These are phyloP conservation scores for Metarhizium robertsii DNA, from an alignment of 2,329 filamentous ascomycete genomes.

Conservation along the genomic window DNA sequence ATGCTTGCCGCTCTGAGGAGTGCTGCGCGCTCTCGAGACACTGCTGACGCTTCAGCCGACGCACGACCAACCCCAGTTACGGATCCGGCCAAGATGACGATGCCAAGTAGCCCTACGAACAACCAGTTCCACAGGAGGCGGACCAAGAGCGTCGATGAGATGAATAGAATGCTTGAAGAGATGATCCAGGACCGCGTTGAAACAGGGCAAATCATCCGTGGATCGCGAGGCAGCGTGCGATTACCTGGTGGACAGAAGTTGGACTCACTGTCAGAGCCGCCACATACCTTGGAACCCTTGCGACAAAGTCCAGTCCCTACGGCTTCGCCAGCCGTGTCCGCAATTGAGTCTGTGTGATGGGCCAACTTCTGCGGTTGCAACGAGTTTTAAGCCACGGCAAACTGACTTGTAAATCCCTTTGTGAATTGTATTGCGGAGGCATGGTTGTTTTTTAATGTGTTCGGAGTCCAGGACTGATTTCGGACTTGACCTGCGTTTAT, in stretches of 20 bases:
- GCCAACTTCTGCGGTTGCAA: neutral
- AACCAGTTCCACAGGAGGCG: slow-evolving; percentile 35
- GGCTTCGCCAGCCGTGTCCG: slow-evolving; percentile 12
- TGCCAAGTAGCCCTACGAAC: slow-evolving; percentile 14
- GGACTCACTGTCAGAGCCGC: slow-evolving; percentile 23
- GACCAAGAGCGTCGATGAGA: slow-evolving; percentile 72
- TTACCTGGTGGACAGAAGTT: slow-evolving; percentile 38
- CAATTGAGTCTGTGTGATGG: slow-evolving; percentile 17
- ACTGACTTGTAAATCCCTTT: neutral
- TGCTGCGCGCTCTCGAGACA: slow-evolving; percentile 76
- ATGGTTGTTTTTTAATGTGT: neutral
- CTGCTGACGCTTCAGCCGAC: slow-evolving; percentile 50
- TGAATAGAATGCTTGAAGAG: slow-evolving; percentile 87
- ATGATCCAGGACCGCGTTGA: slow-evolving; percentile 91
- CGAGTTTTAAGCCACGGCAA: neutral
- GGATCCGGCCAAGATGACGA: slow-evolving; percentile 7
- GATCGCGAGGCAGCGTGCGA: slow-evolving; percentile 57
- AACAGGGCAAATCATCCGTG: slow-evolving; percentile 60
- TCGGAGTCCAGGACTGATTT: slow-evolving; percentile 10
- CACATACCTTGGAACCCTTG: slow-evolving; percentile 28
- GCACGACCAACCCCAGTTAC: slow-evolving; percentile 18
- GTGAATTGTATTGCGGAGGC: neutral
- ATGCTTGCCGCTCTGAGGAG: slow-evolving; percentile 84
- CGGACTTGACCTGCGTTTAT: slow-evolving; percentile 8
- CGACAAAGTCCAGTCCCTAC: slow-evolving; percentile 25